These are phyloP conservation scores for Thalia dealbata DNA, from an alignment of 176 grass and related monocot genomes.

Conservation along the genomic window DNA sequence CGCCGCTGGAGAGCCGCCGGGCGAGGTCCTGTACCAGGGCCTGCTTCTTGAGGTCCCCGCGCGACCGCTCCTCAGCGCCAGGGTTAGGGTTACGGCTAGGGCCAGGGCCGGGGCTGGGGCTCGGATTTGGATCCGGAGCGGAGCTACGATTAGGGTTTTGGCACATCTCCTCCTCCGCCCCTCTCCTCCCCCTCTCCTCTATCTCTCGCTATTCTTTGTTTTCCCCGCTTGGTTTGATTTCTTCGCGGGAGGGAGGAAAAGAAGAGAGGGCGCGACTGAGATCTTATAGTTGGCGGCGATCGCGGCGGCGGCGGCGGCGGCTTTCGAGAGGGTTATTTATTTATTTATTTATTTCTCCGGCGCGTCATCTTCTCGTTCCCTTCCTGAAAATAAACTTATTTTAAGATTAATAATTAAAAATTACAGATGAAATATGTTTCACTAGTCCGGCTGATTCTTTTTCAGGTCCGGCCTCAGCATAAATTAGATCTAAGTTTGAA, in stretches of 20 bases:
- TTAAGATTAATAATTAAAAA: no score
- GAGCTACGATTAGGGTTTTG: slow-evolving; percentile 19
- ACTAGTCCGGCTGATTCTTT: no score
- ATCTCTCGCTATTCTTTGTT: not conserved
- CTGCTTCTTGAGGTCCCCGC: slow-evolving; percentile 12
- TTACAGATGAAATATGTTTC: no score
- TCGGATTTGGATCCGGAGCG: not conserved
- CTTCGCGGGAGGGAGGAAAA: not conserved
- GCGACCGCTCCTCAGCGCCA: not conserved
- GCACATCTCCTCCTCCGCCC: slow-evolving; percentile 7
- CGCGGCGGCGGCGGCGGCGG: not conserved
- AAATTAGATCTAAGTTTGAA: no score
- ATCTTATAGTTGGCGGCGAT: not conserved
- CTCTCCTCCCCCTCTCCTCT: not conserved
- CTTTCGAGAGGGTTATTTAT: not conserved
- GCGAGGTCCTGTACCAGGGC: slow-evolving; percentile 18
- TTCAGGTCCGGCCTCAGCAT: no score
- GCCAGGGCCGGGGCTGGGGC: not conserved
- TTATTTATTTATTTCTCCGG: not conserved
- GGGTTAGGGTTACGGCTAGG: not conserved
- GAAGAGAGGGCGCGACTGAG: not conserved
- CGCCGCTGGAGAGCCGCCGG: slow-evolving; percentile 17
- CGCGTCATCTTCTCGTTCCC: no score
- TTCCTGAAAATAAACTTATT: no score
- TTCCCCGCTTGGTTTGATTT: not conserved